Base-by-base conservation (phyloP, 139 green algal species). In the Astrephomene gubernaculifera region DNA sequence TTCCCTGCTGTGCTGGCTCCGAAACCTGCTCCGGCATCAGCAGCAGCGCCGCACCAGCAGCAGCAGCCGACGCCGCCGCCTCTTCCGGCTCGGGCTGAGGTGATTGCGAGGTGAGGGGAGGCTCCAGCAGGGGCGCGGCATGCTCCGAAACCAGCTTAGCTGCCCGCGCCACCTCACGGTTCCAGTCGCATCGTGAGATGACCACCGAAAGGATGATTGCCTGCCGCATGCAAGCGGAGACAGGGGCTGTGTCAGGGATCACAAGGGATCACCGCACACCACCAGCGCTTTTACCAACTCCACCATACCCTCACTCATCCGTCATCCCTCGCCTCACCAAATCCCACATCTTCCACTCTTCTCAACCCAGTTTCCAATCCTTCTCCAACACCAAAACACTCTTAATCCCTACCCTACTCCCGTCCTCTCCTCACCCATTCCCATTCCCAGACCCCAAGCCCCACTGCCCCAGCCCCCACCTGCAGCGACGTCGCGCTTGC, bases 121-220 rank as follows among this genome's bases (percentile, higher is more conserved):
- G n/a, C n/a, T n/a, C n/a, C 49, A 25, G 49, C 49, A 25, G 49
- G 12, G 57, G 19, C 57, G 19, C 33, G 21, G 73, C 53, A 22
- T 81, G 52, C 60, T 54, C 36, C 17, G 76, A 69, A 5, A 93
- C 76, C 65, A 90, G 67, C 38, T 27, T 49, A 36, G 78, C 65
- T 24, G 89, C 87, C 8, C 88, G 75, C 21, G 22, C 53, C 79
- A 86, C 86, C 86, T 93, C 90, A 5, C 17, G 44, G 2, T 39
- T 25, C 90, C 90, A 93, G 75, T 90, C 70, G 53, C 86, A 90
- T 1, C 73, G 68, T 2, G 25, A 43, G 12, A 93, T 36, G 43
- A 93, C 52, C 29, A 68, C 64, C 12, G 63, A 29, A 21, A 90
- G 70, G 45, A 90, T 79, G 8, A 88, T 45, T 14, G 86, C 71